Conservation (phyloP, 202 grass and related monocot genomes). For the Bolboschoenoplectus hybrid region DNA sequence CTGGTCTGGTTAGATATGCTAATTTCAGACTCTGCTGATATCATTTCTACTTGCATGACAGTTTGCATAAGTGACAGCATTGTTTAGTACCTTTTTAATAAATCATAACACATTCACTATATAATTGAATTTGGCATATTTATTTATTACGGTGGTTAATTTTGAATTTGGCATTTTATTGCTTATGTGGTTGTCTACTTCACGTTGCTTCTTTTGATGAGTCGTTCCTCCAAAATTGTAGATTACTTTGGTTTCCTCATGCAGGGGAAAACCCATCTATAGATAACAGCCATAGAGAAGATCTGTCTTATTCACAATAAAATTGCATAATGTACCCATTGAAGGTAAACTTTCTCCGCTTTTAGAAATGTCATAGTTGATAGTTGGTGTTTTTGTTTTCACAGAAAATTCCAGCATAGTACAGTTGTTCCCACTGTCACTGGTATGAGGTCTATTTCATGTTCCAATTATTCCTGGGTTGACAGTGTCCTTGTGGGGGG, state of each 20-base stretch:
- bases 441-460: conserved; percentile 17
- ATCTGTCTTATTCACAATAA: not conserved
- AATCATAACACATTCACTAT: not conserved
- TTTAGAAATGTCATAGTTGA: not conserved
- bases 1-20: not conserved
- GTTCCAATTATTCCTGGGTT: not conserved
- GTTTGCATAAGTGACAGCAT: not conserved
- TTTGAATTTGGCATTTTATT: conserved; percentile 6
- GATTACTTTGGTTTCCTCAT: no score
- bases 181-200: not conserved
- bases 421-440: not conserved
- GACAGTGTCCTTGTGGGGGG: not conserved
- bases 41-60: conserved; percentile 4
- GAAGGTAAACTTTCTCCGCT: not conserved
- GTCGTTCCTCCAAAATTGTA: no score
- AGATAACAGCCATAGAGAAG: no score
- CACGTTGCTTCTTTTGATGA: not conserved
- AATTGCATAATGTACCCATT: not conserved
- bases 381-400: conserved; percentile 19
- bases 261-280: no score
- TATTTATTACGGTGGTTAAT: not conserved
- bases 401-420: not conserved
- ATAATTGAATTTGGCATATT: not conserved
- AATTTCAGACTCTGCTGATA: not conserved
- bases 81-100: not conserved